Conservation (phyloP, 2,329 filamentous ascomycete genomes). For the Fonsecaea nubica region DNA sequence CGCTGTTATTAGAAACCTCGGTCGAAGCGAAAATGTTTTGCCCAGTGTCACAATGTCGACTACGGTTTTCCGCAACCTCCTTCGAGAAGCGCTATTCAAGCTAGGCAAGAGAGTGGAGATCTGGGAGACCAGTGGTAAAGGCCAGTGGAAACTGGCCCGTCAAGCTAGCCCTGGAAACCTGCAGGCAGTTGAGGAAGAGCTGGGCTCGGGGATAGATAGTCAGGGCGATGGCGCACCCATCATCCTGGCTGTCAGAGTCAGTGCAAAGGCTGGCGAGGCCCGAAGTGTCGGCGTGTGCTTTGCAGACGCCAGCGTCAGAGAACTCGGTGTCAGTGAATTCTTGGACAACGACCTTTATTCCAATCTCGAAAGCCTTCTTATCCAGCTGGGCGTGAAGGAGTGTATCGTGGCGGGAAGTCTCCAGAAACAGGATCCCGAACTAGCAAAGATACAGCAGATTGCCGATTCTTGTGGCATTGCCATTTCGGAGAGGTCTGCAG, state of each 20-base stretch:
- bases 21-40: slow-evolving; percentile 81
- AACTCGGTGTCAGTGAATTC: slow-evolving; percentile 96
- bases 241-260: slow-evolving; percentile 92
- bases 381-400: slow-evolving; percentile 94
- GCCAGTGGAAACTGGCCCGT: slow-evolving; percentile 87
- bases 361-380: slow-evolving; percentile 94
- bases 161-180: slow-evolving; percentile 94
- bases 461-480: slow-evolving; percentile 92
- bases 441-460: slow-evolving; percentile 85
- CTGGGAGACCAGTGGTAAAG: slow-evolving; percentile 76
- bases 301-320: slow-evolving; percentile 92
- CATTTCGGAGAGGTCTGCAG: slow-evolving; percentile 75
- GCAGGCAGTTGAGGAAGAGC: slow-evolving; percentile 94
- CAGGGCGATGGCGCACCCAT: slow-evolving; percentile 73
- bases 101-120: slow-evolving; percentile 91
- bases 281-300: slow-evolving; percentile 94
- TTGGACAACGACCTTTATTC: slow-evolving; percentile 99
- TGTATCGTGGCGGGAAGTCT: slow-evolving; percentile 84
- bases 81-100: slow-evolving; percentile 90
- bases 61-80: slow-evolving; percentile 93
- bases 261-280: slow-evolving; percentile 82
- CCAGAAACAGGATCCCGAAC: slow-evolving; percentile 82
- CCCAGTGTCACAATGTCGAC: slow-evolving; percentile 94
- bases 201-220: slow-evolving; percentile 70
- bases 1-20: slow-evolving; percentile 88